These are phyloP conservation scores for Solanum rostratum DNA, from an alignment of 257 asterid genomes.

Conservation along the genomic window DNA sequence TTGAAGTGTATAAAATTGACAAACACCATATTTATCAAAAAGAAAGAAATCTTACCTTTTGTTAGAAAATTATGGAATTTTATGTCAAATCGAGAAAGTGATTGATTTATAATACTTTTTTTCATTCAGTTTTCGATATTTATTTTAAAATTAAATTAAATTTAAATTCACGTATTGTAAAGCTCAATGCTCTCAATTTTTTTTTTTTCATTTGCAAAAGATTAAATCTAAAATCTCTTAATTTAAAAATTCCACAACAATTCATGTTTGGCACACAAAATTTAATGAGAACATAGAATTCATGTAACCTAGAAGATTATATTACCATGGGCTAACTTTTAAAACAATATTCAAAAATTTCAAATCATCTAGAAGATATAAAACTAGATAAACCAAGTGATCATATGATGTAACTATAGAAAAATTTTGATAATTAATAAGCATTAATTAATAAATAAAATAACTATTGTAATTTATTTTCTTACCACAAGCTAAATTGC, in stretches of 20 bases:
- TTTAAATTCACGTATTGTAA: background rate
- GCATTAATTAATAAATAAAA: background rate
- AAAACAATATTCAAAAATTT: background rate
- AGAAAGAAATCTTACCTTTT: background rate
- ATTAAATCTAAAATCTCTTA: background rate
- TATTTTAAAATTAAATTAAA: background rate
- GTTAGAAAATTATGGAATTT: background rate
- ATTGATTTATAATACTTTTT: background rate
- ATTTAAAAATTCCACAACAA: background rate
- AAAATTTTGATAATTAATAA: background rate
- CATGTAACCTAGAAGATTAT: too few species aligned
- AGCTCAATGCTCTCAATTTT: fast-evolving
- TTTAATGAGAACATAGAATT: background rate
- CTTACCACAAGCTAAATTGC: background rate
- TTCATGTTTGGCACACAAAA: background rate
- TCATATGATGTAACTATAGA: background rate
- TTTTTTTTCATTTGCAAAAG: background rate
- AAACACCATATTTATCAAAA: background rate
- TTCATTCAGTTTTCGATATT: background rate
- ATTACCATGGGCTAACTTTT: background rate
- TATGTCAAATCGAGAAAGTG: background rate
- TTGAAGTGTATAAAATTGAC: background rate
- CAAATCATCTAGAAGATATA: background rate
- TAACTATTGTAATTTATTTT: background rate
- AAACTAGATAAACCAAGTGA: background rate